Evolutionary conservation across 805 yeast genomes (phyloP).

Genomic region (Candida caryicola): DNA sequence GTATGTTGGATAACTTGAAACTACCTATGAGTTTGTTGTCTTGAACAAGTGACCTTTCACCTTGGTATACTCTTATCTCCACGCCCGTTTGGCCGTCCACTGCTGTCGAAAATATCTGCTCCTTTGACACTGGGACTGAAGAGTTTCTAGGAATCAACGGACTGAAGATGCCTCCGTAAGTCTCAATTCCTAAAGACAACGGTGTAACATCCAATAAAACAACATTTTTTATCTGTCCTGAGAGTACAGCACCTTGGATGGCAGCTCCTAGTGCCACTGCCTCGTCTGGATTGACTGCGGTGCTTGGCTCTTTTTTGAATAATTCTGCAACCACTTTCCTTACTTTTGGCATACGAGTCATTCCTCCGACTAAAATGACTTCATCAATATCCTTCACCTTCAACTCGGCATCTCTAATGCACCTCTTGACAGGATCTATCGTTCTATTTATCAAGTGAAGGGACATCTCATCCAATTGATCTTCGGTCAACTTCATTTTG

Average conservation of each 20-base stretch:
- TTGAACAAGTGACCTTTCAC: conserved; percentile 74
- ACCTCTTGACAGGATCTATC: conserved; percentile 69
- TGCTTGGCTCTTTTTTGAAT: conserved; percentile 64
- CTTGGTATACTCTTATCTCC: conserved; percentile 74
- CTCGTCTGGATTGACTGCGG: conserved; percentile 74
- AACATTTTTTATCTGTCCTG: conserved; percentile 26
- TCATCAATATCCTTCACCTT: conserved; percentile 67
- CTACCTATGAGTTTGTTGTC: conserved; percentile 77
- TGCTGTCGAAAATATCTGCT: conserved; percentile 75
- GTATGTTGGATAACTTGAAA: conserved; percentile 68
- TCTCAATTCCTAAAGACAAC: conserved; percentile 60
- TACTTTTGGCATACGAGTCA: conserved; percentile 87
- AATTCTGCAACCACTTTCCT: conserved; percentile 57
- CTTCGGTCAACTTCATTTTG: conserved; percentile 56
- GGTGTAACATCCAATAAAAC: conserved; percentile 29
- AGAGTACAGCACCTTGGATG: conserved; percentile 27
- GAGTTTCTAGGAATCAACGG: conserved; percentile 77
- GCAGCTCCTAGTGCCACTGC: conserved; percentile 32
- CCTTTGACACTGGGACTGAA: conserved; percentile 71
- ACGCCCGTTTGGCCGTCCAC: conserved; percentile 86
- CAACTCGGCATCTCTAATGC: conserved; percentile 71
- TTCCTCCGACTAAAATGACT: conserved; percentile 79
- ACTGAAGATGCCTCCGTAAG: conserved; percentile 80
- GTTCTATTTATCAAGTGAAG: conserved; percentile 65
- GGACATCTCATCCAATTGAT: conserved; percentile 65